Evolutionary conservation across 75 land plant species (phyloP).

Genomic region (Adiantum capillusveneris): DNA sequence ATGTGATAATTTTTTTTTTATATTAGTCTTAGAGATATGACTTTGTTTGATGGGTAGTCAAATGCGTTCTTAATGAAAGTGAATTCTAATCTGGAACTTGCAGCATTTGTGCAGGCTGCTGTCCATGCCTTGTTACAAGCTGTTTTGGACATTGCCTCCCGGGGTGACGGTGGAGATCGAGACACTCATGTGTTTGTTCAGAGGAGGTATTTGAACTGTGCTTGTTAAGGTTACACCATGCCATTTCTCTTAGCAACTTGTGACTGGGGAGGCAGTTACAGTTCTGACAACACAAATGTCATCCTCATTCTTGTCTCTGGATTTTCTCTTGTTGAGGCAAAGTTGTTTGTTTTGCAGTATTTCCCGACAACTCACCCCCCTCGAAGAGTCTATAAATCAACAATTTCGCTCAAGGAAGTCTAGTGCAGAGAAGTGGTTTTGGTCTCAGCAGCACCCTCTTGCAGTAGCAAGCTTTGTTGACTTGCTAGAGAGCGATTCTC

Average conservation of each 20-base stretch:
- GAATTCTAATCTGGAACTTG: background rate
- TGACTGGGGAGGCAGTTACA: too few species aligned
- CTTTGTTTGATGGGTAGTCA: too few species aligned
- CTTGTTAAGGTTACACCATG: too few species aligned
- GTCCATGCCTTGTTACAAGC: constrained; percentile 81
- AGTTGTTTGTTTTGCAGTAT: constrained; percentile 14
- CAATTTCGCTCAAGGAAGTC: constrained; percentile 24
- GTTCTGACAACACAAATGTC: too few species aligned
- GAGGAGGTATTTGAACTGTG: constrained; percentile 59
- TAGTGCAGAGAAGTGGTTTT: constrained; percentile 27
- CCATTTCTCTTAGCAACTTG: too few species aligned
- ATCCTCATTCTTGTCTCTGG: too few species aligned
- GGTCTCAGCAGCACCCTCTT: constrained; percentile 29
- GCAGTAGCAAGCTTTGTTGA: constrained; percentile 57
- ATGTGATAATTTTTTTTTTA: too few species aligned
- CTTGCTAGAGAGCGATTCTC: constrained; percentile 59
- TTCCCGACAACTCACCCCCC: constrained; percentile 25
- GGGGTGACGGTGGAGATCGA: constrained; percentile 73
- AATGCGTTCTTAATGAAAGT: constrained; percentile 1
- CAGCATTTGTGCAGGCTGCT: constrained; percentile 57
- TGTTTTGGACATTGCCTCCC: constrained; percentile 71
- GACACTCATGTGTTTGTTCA: constrained; percentile 72
- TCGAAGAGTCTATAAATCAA: constrained; percentile 24
- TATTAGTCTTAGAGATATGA: too few species aligned
- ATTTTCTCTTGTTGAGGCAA: too few species aligned